Evolutionary conservation across 306 rosid species (phyloP), one percentile per base, ranked within the genome.

Genomic region (Gastrolobium villosum): DNA sequence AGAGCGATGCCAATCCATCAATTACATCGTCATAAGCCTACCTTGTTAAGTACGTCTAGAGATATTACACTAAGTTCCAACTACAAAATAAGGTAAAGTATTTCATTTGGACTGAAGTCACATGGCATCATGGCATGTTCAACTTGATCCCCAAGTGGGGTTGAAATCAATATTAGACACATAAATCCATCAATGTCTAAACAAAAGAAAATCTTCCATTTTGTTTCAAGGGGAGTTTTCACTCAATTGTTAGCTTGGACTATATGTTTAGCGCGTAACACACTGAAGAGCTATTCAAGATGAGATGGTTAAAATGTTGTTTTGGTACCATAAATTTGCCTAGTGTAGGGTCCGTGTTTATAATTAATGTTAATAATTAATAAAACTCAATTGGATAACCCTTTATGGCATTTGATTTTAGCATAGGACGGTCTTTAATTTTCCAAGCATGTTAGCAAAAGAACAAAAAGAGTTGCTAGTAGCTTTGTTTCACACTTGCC

Each of bases 81-180:
- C 55, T 7, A 14, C 59, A 20, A 20, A 49, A 49, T 34, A 49
- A 14, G 65, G 41, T 2, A 55, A 28, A 55, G 20, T 15, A 31
- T 57, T 57, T 32, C 15, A 7, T 31, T 52, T 71, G 65, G 52
- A 41, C 43, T 57, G n/a, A 0, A 13, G 20, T 56, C 78, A 73
- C 78, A 43, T 56, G 78, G n/a, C 45, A 45, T 14, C 78, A 43
- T 56, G 67, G n/a, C 45, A 45, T 14, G 48, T 5, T 1, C 46
- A 2, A 31, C 44, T 40, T 11, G 44, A 3, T 0, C 5, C 1
- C 46, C 10, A n/a, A 78, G 52, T 57, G 70, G 70, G 70, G 76
- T 13, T 10, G 26, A 55, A 46, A 43, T 56, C 71, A 13, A 31
- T 60, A 31, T 57, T 45, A 43, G 3, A 31, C 57, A n/a, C 55